These are phyloP conservation scores for Oleoguttula mirabilis DNA, from an alignment of 495 filamentous ascomycete genomes.

Conservation along the genomic window DNA sequence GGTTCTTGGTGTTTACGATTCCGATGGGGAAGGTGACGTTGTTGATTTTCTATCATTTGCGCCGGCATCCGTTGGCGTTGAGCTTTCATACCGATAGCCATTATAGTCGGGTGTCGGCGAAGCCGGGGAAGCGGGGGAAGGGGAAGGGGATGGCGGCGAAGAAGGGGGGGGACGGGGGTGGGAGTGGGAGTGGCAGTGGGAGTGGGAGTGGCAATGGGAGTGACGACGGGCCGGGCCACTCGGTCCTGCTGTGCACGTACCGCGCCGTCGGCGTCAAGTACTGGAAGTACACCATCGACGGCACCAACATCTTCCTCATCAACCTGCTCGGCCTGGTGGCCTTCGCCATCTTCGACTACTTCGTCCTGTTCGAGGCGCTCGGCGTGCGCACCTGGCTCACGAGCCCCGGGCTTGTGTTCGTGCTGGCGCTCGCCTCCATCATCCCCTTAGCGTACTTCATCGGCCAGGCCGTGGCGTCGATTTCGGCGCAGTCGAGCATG, in stretches of 20 bases:
- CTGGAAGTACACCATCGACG: slow-evolving; percentile 98
- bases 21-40: slow-evolving; percentile 95
- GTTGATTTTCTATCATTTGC: slow-evolving; percentile 80
- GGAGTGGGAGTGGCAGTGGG: no score
- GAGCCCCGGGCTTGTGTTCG: slow-evolving; percentile 72
- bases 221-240: slow-evolving; percentile 41
- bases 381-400: slow-evolving; percentile 61
- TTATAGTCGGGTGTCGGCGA: slow-evolving; percentile 54
- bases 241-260: slow-evolving; percentile 92
- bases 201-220: no score
- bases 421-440: slow-evolving; percentile 73
- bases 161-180: no score
- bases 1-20: slow-evolving; percentile 94
- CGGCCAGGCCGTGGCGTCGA: slow-evolving; percentile 96
- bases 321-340: slow-evolving; percentile 83
- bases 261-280: slow-evolving; percentile 88
- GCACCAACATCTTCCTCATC: slow-evolving; percentile 97
- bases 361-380: slow-evolving; percentile 53
- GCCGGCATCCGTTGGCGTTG: slow-evolving; percentile 81
- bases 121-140: slow-evolving; percentile 29
- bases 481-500: slow-evolving; percentile 98
- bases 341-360: slow-evolving; percentile 90
- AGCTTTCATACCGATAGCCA: slow-evolving; percentile 81
- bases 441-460: slow-evolving; percentile 99
- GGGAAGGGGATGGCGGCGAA: no score